phyloP scores from a whole-genome alignment of 2,329 filamentous ascomycete species.

The Apiospora phragmitis region DNA sequence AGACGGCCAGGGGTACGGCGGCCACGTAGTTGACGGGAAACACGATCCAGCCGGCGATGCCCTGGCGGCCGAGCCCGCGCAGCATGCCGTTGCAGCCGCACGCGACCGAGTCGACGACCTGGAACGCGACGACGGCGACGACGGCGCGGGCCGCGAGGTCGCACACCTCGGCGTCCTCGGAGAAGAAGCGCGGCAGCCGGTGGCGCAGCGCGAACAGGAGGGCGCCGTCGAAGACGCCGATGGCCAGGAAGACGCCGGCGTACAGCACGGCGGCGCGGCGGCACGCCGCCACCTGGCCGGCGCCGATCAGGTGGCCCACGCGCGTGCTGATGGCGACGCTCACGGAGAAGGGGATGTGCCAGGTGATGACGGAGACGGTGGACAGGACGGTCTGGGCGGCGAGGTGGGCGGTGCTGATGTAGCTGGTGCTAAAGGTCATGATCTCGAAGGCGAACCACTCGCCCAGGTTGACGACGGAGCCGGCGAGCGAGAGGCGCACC shows the following conservation, averaged over 20 bases:
- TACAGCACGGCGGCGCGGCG: constrained; percentile 16
- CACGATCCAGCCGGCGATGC: constrained; percentile 37
- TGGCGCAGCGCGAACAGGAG: constrained; percentile 32
- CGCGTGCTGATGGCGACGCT: constrained; percentile 43
- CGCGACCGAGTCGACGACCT: constrained; percentile 36
- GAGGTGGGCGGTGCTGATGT: constrained; percentile 42
- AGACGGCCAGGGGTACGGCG: constrained; percentile 37
- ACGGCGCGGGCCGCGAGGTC: constrained; percentile 32
- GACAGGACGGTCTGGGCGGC: constrained; percentile 43
- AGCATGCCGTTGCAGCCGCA: constrained; percentile 39
- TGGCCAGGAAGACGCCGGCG: not conserved
- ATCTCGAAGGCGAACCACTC: constrained; percentile 46
- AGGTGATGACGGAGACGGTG: constrained; percentile 40
- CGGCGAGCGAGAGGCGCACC: constrained; percentile 39
- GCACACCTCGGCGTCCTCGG: constrained; percentile 31
- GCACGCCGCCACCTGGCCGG: constrained; percentile 32
- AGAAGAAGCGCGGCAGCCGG: constrained; percentile 32
- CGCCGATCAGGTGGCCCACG: constrained; percentile 43
- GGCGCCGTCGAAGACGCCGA: not conserved
- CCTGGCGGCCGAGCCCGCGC: constrained; percentile 40
- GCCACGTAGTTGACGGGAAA: constrained; percentile 38
- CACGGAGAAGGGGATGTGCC: constrained; percentile 45
- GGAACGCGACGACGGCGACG: constrained; percentile 33
- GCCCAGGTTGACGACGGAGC: constrained; percentile 39
- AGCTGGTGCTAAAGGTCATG: constrained; percentile 45